Base-by-base conservation (phyloP, 1,284 basidiomycete species). In the Cerioporus squamosus region DNA sequence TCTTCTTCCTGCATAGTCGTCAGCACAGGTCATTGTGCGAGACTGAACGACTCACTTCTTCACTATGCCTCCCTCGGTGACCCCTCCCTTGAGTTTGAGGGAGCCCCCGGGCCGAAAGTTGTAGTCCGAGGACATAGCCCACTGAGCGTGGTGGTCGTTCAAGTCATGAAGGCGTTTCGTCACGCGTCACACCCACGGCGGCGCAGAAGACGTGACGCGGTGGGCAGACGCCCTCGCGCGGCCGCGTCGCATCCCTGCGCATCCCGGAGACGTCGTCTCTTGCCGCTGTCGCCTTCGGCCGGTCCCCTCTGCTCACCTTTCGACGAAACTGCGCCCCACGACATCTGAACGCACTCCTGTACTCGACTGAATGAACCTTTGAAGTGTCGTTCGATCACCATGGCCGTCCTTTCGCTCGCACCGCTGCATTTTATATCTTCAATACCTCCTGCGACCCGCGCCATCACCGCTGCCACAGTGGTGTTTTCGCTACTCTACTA, bases 1-100 rank as follows among this genome's bases (percentile, higher is more conserved):
- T 93, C 81, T 95, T 95, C 84, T 95, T 96, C 83, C 93, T 95
- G 45, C 79, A 90, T 94, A 80, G 88, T 91, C 68, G 38, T 68
- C 53, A 57, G 58, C 52, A 44, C 65, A 67, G 59, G 63, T 50
- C 40, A 48, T 22, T 58, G 36, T 29, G 9, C 39, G 57, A 53
- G 2, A 54, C 46, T 48, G 44, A 3, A 36, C 33, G 1, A 81
- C 87, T 69, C 70, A 94, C 93, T 95, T 95, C 73, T 95, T 94
- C 44, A 86, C 83, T 55, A 88, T 79, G 4, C 87, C 90, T 56
- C 90, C 90, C 63, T 90, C 89, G 38, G 78, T 81, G 38, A 88
- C 86, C 46, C 92, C 90, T 36, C 90, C 88, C 77, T 96, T 97
- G 73, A 97, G 83, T 77, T 95, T 97, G 72, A 97, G 87, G 64